Evolutionary conservation across 768 basidiomycete genomes (phyloP).

Genomic region (Phaeotremella skinneri): DNA sequence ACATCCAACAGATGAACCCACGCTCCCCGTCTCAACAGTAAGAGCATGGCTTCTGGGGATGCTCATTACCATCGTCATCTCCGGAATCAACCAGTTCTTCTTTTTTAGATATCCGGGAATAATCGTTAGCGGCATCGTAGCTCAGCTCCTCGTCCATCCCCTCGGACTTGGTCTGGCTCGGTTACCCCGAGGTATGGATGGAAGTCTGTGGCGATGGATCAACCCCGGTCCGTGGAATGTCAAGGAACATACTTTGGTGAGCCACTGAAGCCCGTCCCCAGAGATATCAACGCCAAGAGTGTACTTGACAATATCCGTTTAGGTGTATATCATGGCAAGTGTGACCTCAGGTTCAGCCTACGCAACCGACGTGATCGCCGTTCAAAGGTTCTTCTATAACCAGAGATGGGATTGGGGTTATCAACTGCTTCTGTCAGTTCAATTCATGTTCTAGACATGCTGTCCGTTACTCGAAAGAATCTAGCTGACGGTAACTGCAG

Average conservation of each 20-base stretch:
- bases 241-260: constrained; percentile 81
- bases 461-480: too few species aligned
- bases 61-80: constrained; percentile 55
- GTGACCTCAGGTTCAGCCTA: constrained; percentile 33
- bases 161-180: constrained; percentile 57
- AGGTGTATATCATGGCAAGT: constrained; percentile 53
- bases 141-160: constrained; percentile 71
- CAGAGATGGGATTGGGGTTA: constrained; percentile 35
- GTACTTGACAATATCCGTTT: too few species aligned
- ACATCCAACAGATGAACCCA: constrained; percentile 48
- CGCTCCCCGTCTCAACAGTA: constrained; percentile 29
- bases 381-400: constrained; percentile 36
- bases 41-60: constrained; percentile 31
- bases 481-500: constrained; percentile 4
- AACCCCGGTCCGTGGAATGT: constrained; percentile 85
- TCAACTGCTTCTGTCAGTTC: constrained; percentile 23
- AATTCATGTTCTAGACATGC: neutral
- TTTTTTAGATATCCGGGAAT: constrained; percentile 57
- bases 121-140: constrained; percentile 66
- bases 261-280: too few species aligned
- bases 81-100: constrained; percentile 61
- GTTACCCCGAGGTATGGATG: constrained; percentile 36
- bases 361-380: constrained; percentile 43
- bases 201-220: constrained; percentile 55
- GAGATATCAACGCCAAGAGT: too few species aligned